These are phyloP conservation scores for Suillus lakei DNA, from an alignment of 768 basidiomycete genomes.

Conservation along the genomic window DNA sequence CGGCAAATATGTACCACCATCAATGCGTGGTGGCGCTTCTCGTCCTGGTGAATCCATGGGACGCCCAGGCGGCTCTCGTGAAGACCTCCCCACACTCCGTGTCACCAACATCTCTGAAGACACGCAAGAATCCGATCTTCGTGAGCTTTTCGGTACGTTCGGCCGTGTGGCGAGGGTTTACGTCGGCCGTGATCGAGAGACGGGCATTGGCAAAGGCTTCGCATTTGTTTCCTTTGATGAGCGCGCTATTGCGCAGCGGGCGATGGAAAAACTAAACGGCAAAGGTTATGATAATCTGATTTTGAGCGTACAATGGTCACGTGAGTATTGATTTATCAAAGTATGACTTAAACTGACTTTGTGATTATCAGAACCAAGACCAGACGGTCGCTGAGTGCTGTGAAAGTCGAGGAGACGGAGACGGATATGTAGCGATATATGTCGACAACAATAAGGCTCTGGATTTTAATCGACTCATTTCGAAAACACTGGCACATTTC, in stretches of 20 bases:
- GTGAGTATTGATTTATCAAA: slow-evolving; percentile 41
- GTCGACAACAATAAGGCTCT: background rate
- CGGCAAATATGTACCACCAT: slow-evolving; percentile 94
- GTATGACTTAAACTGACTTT: background rate
- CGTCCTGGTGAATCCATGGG: slow-evolving; percentile 79
- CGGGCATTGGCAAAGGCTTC: slow-evolving; percentile 94
- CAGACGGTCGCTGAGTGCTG: slow-evolving; percentile 39
- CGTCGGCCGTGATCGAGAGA: slow-evolving; percentile 93
- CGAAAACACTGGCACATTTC: background rate
- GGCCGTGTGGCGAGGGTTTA: slow-evolving; percentile 89
- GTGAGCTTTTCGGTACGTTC: slow-evolving; percentile 88
- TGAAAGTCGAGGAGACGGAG: background rate
- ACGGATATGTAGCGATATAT: background rate
- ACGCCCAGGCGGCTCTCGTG: slow-evolving; percentile 58
- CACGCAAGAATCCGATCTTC: slow-evolving; percentile 91
- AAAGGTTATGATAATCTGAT: slow-evolving; percentile 94
- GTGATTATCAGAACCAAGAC: slow-evolving; percentile 44
- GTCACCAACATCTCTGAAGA: slow-evolving; percentile 98
- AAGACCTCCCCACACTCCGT: slow-evolving; percentile 94
- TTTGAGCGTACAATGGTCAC: slow-evolving; percentile 67
- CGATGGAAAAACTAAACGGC: slow-evolving; percentile 91
- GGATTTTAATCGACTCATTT: background rate
- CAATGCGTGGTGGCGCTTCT: slow-evolving; percentile 75
- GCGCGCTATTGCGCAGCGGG: slow-evolving; percentile 75
- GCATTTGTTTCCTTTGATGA: slow-evolving; percentile 98